These are phyloP conservation scores for Nidularia sp. DNA, from an alignment of 768 basidiomycete species.

Conservation along the genomic window DNA sequence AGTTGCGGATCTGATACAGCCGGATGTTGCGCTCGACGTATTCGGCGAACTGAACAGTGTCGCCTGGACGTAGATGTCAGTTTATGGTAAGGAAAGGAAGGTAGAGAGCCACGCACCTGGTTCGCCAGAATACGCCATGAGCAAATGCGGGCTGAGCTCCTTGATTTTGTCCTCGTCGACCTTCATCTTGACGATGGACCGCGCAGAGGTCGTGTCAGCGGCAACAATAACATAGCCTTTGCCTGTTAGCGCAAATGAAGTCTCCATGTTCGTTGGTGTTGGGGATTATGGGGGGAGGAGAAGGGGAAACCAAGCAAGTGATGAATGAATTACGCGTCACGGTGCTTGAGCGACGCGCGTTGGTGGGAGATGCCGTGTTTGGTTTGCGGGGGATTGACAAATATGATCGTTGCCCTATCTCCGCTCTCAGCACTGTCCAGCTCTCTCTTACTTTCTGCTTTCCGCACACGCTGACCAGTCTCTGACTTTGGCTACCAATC, in stretches of 20 bases:
- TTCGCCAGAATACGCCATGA: slow-evolving; percentile 95
- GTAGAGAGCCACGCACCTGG: slow-evolving; percentile 52
- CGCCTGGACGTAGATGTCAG: slow-evolving; percentile 47
- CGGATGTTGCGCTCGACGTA: slow-evolving; percentile 95
- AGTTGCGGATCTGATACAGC: slow-evolving; percentile 92
- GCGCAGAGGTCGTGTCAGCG: slow-evolving; percentile 82
- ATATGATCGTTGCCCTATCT: no score
- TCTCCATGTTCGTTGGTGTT: slow-evolving; percentile 60
- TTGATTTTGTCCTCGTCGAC: slow-evolving; percentile 96
- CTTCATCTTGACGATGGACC: slow-evolving; percentile 98
- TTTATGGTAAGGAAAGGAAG: neutral
- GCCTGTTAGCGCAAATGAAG: slow-evolving; percentile 85
- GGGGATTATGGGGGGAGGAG: neutral
- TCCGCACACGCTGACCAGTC: no score
- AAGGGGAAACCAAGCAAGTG: neutral
- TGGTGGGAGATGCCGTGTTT: no score
- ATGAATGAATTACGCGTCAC: no score
- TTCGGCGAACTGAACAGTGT: slow-evolving; percentile 96
- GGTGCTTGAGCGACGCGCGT: no score
- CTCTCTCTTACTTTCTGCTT: no score
- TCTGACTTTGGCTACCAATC: no score
- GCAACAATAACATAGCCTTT: slow-evolving; percentile 94
- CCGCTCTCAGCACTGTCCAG: no score
- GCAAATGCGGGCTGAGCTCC: slow-evolving; percentile 80
- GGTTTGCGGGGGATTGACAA: no score